Evolutionary conservation across 106 monocot genomes (phyloP), one percentile per base, ranked within the genome.

Genomic region (Dendrobium chrysotoxum): DNA sequence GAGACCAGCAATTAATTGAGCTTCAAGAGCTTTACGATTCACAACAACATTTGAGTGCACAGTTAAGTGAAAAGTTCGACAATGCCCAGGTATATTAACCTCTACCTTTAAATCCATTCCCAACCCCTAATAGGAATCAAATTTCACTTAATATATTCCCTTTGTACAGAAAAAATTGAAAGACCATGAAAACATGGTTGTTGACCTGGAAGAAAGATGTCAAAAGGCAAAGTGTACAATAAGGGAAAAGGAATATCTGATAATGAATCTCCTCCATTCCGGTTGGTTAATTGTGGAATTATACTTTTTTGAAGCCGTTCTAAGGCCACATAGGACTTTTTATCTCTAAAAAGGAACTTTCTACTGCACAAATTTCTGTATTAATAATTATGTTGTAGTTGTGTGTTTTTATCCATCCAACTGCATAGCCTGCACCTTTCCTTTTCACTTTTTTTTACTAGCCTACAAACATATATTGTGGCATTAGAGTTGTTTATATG

Each of bases 11-110:
- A 95, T 80, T 91, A 75, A 75, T 84, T 53, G 91, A 81, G 30
- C 88, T 99, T 87, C 95, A 99, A 85, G 98, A 99, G 53, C 98
- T 95, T 82, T 93, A 95, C 79, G 86, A 85, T 88, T 86, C 95
- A 84, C 86, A 93, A 75, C 87, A 90, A 83, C 75, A 81, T 75
- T 83, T 99, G 67, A 84, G 82, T 85, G 85, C 86, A 75, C 95
- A 95, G 18, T 82, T 99, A 57, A 79, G 88, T 66, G 88, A 99
- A 53, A 93, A 90, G 77, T 89, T 99, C 47, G 92, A 91, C 77
- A 99, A 80, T 77, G 90, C 88, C n/a, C 92, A 91, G 91, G 98
- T 95, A 1, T 77, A 65, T 4, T 41, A n/a, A 42, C 47, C 25
- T 21, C 31, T 41, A 20, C 6, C 31, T 73, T 77, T 72, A 39